Base-by-base conservation (phyloP, 768 basidiomycete genomes). In the Tulasnella sp. region DNA sequence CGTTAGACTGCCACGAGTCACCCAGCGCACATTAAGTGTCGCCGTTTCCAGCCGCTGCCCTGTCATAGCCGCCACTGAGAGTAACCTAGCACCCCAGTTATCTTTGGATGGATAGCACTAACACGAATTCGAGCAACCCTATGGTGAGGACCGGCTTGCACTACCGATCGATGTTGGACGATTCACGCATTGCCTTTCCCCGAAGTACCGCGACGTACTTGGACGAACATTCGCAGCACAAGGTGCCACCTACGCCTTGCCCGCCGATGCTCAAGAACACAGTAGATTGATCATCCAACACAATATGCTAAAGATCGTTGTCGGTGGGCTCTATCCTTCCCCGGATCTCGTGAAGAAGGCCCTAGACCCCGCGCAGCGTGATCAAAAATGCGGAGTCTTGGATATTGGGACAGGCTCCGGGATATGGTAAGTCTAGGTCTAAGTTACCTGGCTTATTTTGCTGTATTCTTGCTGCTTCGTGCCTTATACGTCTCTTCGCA, bases 391-490 rank as follows among this genome's bases (percentile, higher is more conserved):
- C n/a, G n/a, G 40, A 12, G 14, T 72, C 4, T 45, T 72, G 39
- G 71, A 72, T 42, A n/a, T 72, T 22, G 71, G 71, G 45, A 72
- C 71, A 42, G 7, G 71, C 17, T 72, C 71, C 7, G 71, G 71
- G 29, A 22, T 36, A 15, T 72, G 71, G 71, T 72, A 1, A 34
- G 71, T 42, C 34, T 37, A 40, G 71, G 71, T n/a, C n/a, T 12
- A 22, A 37, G 22, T n/a, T 31, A 8, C 6, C 9, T 9, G 22
- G 11, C 11, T 37, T 25, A 2, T 36, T 22, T 9, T 34, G 36
- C 39, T 34, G 39, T 34, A 34, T 34, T n/a, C n/a, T n/a, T n/a
- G n/a, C n/a, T n/a, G n/a, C n/a, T n/a, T n/a, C n/a, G n/a, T n/a
- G n/a, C n/a, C 68, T 22, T 22, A 70, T 14, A 3, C 2, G 5